A percentile compares a stretch with the other conserved stretches of the same genome.
Evolutionary conservation across 495 filamentous ascomycete genomes (phyloP).

Genomic region (Lophium mytilinum): DNA sequence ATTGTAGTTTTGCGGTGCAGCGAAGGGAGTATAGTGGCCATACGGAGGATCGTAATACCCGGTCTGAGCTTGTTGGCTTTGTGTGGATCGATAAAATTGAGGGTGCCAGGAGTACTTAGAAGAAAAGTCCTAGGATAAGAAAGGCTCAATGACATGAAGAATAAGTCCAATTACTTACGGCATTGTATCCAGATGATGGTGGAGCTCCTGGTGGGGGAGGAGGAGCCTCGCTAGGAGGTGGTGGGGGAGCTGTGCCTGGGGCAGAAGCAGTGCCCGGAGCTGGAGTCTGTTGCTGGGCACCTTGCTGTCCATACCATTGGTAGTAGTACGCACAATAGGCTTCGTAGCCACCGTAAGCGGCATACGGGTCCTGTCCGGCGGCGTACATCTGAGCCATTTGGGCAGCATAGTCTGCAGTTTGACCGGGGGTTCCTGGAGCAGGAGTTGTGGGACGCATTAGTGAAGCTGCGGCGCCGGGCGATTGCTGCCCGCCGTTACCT

Average conservation of each 20-base stretch:
- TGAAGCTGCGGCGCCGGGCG: slow-evolving; percentile 14
- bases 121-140: slow-evolving; percentile 57
- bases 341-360: slow-evolving; percentile 72
- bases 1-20: no score
- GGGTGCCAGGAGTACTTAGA: slow-evolving; percentile 38
- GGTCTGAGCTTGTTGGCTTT: no score
- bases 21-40: no score
- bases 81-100: no score
- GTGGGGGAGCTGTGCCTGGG: slow-evolving; percentile 48
- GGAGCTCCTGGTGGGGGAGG: slow-evolving; percentile 51
- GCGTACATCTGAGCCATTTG: slow-evolving; percentile 71
- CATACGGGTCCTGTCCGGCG: slow-evolving; percentile 68
- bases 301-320: slow-evolving; percentile 54
- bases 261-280: slow-evolving; percentile 36
- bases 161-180: slow-evolving; percentile 33
- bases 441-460: slow-evolving; percentile 22
- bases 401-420: slow-evolving; percentile 52
- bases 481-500: neutral
- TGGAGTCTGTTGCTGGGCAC: slow-evolving; percentile 23
- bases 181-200: slow-evolving; percentile 61
- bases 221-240: slow-evolving; percentile 53
- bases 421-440: slow-evolving; percentile 29
- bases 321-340: slow-evolving; percentile 61
- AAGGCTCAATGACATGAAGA: slow-evolving; percentile 43
- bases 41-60: no score